Base-by-base conservation (phyloP, 192 early-diverging fungal species). In the Backusella westeae region DNA sequence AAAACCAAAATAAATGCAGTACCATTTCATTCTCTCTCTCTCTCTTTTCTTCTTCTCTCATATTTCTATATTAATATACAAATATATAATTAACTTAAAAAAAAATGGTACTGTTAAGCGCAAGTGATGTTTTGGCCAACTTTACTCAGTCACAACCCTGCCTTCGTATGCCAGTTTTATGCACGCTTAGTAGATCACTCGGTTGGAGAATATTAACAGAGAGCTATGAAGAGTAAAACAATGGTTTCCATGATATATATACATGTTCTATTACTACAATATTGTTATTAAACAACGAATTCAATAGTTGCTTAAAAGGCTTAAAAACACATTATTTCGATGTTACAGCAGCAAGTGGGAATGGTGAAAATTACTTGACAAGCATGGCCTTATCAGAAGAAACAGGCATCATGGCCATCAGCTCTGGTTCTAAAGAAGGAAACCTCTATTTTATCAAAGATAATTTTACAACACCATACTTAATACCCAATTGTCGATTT, bases 391-490 rank as follows among this genome's bases (percentile, higher is more conserved):
- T 77, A 3, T 59, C 56, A 41, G 70, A 71, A 6, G 42, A 49
- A 6, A 53, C 44, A 23, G 76, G 69, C 34, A 36, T 63, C 67
- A 39, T 77, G 8, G 56, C 23, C 8, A 34, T 79, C 32, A 74
- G 73, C 0, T 79, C 78, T 0, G 73, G 49, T 4, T 59, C 36
- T 14, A 19, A 35, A 8, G 32, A 29, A 8, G 74, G 74, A 14
- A 69, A 71, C 6, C 49, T 79, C 6, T 75, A 79, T 7, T 79
- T 75, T 71, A 38, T 75, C 5, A 75, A 79, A 72, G 78, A 79
- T n/a, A 1, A 21, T 2, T 36, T 46, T 5, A 26, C 23, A 17
- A 8, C 34, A 0, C 26, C 14, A 26, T 73, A 53, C 46, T 21
- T 68, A 39, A 15, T 53, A 49, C 21, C 41, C 52, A 53, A 39